Conservation (phyloP, 2,329 filamentous ascomycete species). For the Arthrobotrys musiformis region DNA sequence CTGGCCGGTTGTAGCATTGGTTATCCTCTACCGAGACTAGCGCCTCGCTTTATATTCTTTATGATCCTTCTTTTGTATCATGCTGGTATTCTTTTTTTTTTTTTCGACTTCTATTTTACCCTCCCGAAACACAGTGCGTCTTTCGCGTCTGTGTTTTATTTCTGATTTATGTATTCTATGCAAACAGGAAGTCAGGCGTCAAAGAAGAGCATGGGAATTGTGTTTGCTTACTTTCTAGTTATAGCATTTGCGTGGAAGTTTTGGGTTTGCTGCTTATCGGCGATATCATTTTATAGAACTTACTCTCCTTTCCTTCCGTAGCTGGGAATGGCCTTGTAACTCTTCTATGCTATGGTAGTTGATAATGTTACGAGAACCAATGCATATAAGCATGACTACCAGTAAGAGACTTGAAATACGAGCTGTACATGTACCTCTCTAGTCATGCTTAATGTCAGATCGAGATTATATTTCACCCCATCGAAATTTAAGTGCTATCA, state of each 20-base stretch:
- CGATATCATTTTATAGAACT: conserved; percentile 27
- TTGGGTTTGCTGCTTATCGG: conserved; percentile 32
- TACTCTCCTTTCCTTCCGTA: neutral
- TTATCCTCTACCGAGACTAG: conserved; percentile 4
- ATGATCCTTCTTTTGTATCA: conserved; percentile 10
- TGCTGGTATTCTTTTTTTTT: conserved; percentile 1
- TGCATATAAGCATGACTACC: conserved; percentile 8
- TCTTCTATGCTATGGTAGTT: conserved; percentile 11
- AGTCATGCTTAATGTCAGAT: neutral
- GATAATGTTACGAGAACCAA: conserved; percentile 11
- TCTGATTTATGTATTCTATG: conserved; percentile 33
- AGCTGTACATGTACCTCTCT: neutral
- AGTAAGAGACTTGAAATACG: conserved; percentile 22
- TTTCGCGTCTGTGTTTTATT: conserved; percentile 15
- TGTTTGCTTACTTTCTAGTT: conserved; percentile 30
- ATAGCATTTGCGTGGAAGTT: conserved; percentile 43
- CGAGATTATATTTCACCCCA: conserved; percentile 3
- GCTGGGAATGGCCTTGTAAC: neutral
- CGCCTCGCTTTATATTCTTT: conserved; percentile 14
- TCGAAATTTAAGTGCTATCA: conserved; percentile 5
- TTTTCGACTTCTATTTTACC: conserved; percentile 1
- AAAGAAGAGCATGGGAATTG: conserved; percentile 48
- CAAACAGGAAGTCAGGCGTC: conserved; percentile 47
- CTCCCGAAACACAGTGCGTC: conserved; percentile 5
- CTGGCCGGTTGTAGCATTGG: neutral